Evolutionary conservation across 139 green algal genomes (phyloP).

Genomic region (Chlorella sp.): DNA sequence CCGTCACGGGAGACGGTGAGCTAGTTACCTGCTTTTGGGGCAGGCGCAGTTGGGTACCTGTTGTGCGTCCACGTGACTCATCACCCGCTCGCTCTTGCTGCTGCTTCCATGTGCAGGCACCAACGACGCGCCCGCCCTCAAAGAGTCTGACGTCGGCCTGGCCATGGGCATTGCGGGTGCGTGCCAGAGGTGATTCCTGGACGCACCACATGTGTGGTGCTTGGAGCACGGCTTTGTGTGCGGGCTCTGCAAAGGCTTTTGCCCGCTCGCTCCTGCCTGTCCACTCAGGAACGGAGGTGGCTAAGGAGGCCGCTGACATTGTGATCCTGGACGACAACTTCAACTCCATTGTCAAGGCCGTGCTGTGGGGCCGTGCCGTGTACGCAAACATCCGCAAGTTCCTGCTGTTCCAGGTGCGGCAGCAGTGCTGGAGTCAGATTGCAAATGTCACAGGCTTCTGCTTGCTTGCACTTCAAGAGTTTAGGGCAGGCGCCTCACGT

Average conservation of each 20-base stretch:
- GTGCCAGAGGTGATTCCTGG: too few species aligned
- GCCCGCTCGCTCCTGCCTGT: neutral
- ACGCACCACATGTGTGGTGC: neutral
- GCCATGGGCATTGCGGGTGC: constrained; percentile 95
- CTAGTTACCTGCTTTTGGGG: too few species aligned
- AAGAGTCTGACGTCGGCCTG: constrained; percentile 93
- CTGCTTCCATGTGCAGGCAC: too few species aligned
- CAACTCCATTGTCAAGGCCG: constrained; percentile 89
- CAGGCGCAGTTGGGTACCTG: too few species aligned
- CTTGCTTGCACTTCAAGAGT: neutral
- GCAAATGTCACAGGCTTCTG: neutral
- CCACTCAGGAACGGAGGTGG: constrained; percentile 67
- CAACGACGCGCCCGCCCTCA: constrained; percentile 96
- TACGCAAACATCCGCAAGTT: constrained; percentile 98
- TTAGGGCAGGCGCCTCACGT: too few species aligned
- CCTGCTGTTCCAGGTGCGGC: constrained; percentile 30
- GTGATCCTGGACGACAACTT: constrained; percentile 99
- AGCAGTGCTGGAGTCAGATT: too few species aligned
- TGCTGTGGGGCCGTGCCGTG: constrained; percentile 92
- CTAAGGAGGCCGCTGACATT: constrained; percentile 76
- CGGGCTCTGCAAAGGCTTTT: neutral
- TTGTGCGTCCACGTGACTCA: too few species aligned
- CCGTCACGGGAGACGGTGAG: too few species aligned
- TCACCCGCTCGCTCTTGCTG: too few species aligned
- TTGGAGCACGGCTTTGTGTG: neutral